Percentiles rank a stretch among this genome's conserved stretches.
phyloP scores from a whole-genome alignment of 2,329 filamentous ascomycete species.

The Colletotrichum chlorophyti region DNA sequence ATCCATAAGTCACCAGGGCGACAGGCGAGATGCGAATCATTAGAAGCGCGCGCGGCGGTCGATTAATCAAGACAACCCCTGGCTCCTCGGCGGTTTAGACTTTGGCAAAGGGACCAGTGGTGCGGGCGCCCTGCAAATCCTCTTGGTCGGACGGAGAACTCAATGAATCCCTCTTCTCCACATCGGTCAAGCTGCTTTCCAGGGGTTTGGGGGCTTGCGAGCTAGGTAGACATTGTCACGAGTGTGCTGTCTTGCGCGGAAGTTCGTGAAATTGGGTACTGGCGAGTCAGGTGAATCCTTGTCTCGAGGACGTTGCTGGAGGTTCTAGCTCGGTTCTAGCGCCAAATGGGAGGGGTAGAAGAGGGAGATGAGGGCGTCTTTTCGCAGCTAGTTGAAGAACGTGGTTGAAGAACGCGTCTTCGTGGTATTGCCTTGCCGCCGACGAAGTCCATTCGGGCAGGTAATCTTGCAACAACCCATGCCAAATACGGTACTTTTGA shows the following conservation, averaged over 20 bases:
- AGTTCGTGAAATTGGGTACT: conserved; percentile 8
- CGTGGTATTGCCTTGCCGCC: no score
- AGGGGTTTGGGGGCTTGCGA: conserved; percentile 9
- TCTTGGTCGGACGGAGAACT: conserved; percentile 19
- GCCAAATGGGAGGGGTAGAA: background rate
- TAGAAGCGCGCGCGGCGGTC: no score
- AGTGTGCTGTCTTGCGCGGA: background rate
- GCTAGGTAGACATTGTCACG: background rate
- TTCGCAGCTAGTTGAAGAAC: conserved; percentile 14
- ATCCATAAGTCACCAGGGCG: background rate
- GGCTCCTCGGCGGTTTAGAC: conserved; percentile 15
- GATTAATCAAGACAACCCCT: background rate
- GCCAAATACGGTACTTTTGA: no score
- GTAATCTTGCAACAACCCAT: no score
- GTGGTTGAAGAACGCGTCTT: background rate
- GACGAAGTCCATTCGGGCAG: no score
- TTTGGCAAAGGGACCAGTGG: conserved; percentile 5
- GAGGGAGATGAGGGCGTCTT: no score
- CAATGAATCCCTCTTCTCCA: conserved; percentile 18
- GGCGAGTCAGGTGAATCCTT: conserved; percentile 23
- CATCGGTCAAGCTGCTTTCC: conserved; percentile 27
- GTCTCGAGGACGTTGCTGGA: conserved; percentile 11
- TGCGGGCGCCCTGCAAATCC: conserved; percentile 19
- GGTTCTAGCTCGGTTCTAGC: conserved; percentile 27
- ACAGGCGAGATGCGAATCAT: background rate